A percentile compares a stretch with the other conserved stretches of the same genome.
phyloP scores from a whole-genome alignment of 768 basidiomycete species.

The Macrolepiota albuminosa region DNA sequence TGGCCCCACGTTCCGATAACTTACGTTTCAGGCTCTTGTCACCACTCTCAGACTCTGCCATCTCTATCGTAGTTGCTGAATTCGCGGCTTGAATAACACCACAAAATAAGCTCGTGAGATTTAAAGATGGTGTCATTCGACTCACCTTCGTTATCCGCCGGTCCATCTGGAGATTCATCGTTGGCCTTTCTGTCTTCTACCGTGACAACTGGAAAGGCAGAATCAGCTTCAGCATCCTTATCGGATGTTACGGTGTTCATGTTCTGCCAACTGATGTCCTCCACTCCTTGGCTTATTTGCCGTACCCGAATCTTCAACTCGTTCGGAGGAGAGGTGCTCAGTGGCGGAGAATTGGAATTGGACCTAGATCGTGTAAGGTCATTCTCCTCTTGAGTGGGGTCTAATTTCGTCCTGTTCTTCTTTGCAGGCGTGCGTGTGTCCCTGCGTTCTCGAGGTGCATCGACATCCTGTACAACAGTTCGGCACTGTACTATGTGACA shows the following conservation, averaged over 20 bases:
- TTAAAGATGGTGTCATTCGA: background rate
- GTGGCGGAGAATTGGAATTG: constrained; percentile 39
- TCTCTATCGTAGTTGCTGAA: background rate
- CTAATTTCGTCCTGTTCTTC: constrained; percentile 66
- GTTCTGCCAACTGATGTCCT: constrained; percentile 71
- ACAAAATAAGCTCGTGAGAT: background rate
- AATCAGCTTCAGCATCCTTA: constrained; percentile 22
- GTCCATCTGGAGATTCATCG: constrained; percentile 2
- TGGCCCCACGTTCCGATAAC: constrained; percentile 60
- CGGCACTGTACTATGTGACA: background rate
- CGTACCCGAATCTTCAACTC: constrained; percentile 70
- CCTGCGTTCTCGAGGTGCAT: constrained; percentile 32
- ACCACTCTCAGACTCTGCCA: constrained; percentile 40
- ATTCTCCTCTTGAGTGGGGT: constrained; percentile 61
- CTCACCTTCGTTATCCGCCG: constrained; percentile 7
- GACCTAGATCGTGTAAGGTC: constrained; percentile 40
- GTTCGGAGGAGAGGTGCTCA: constrained; percentile 63
- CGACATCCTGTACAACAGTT: constrained; percentile 31
- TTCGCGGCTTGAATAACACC: constrained; percentile 2
- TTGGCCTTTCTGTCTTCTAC: constrained; percentile 8
- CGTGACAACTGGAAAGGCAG: constrained; percentile 7
- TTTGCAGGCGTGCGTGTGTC: constrained; percentile 64
- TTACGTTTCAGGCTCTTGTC: constrained; percentile 72
- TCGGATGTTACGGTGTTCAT: constrained; percentile 29
- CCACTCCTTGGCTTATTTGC: constrained; percentile 76